Conservation (phyloP, 2,329 filamentous ascomycete genomes). For the Albifimbria verrucaria region DNA sequence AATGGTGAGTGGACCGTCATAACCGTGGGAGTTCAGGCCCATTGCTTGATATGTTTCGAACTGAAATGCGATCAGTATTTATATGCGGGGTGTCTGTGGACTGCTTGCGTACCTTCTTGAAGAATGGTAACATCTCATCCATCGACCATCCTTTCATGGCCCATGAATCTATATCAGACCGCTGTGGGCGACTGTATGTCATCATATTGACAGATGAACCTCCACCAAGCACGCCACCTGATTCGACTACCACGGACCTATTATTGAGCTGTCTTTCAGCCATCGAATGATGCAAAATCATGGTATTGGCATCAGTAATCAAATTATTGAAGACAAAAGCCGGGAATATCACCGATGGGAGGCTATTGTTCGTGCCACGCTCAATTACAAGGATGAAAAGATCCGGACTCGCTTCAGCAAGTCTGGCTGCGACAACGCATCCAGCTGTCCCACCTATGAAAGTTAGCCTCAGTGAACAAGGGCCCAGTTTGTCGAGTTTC, state of each 20-base stretch:
- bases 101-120: slow-evolving; percentile 1
- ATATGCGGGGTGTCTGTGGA: too few relatives aligned
- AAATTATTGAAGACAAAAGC: slow-evolving; percentile 28
- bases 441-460: slow-evolving; percentile 41
- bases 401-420: slow-evolving; percentile 45
- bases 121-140: not conserved
- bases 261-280: slow-evolving; percentile 13
- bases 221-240: slow-evolving; percentile 7
- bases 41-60: slow-evolving; percentile 22
- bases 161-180: not conserved
- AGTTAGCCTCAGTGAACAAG: too few relatives aligned
- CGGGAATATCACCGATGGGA: slow-evolving; percentile 45
- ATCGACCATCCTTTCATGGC: not conserved
- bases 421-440: slow-evolving; percentile 44
- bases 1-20: slow-evolving; percentile 48
- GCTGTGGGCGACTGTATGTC: slow-evolving; percentile 17
- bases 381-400: slow-evolving; percentile 52
- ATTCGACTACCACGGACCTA: slow-evolving; percentile 12
- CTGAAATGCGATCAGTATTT: slow-evolving; percentile 4
- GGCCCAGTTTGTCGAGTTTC: too few relatives aligned
- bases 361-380: slow-evolving; percentile 47
- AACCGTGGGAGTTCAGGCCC: slow-evolving; percentile 37
- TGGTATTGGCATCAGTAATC: slow-evolving; percentile 8
- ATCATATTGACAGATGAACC: slow-evolving; percentile 22
- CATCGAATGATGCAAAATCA: slow-evolving; percentile 14